phyloP scores from a whole-genome alignment of 768 basidiomycete genomes.

The Kwoniella bestiolae region DNA sequence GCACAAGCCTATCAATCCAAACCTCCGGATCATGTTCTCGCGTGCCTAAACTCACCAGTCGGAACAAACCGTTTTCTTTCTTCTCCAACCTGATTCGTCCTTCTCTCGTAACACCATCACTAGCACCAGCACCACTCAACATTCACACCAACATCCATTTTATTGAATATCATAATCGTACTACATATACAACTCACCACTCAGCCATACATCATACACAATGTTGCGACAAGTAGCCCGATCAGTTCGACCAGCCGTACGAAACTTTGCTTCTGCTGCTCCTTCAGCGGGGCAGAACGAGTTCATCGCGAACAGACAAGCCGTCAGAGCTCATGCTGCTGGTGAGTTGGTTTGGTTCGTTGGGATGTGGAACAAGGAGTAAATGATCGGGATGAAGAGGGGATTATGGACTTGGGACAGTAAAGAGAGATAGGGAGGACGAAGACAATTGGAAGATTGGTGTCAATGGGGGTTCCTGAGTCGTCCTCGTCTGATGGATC shows the following conservation, averaged over 20 bases:
- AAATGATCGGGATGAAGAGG: too few species aligned
- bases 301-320: constrained; percentile 44
- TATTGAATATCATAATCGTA: too few species aligned
- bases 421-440: background rate
- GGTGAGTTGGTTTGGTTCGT: constrained; percentile 42
- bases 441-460: too few species aligned
- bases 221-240: constrained; percentile 35
- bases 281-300: constrained; percentile 42
- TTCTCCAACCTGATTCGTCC: constrained; percentile 23
- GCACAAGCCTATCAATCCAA: too few species aligned
- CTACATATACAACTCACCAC: constrained; percentile 15
- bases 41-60: background rate
- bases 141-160: background rate
- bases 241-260: constrained; percentile 31
- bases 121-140: background rate
- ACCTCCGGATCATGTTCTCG: too few species aligned
- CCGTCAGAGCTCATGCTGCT: constrained; percentile 51
- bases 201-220: constrained; percentile 4
- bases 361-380: background rate
- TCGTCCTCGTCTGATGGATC: too few species aligned
- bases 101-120: constrained; percentile 10
- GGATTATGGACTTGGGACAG: background rate
- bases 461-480: too few species aligned
- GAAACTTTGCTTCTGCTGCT: constrained; percentile 30
- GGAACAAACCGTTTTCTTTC: constrained; percentile 14